Evolutionary conservation across 345 rosid species (phyloP), one percentile per base, ranked within the genome.

Genomic region (Populus davidiana): DNA sequence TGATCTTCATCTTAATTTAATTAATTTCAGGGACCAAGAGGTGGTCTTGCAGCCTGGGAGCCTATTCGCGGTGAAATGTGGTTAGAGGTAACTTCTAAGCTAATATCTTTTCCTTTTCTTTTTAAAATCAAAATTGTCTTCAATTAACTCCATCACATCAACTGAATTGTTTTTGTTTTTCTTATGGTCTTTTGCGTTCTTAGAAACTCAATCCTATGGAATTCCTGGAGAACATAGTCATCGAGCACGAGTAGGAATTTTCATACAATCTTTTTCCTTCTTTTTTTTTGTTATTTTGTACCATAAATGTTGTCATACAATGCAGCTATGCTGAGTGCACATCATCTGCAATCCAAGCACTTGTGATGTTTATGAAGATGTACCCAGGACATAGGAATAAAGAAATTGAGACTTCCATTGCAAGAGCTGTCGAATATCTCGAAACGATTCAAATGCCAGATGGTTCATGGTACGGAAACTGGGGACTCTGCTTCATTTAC

Each of bases 1-100:
- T 17, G 20, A 50, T 50, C 7, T 50, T 50, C 56, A 17, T 50
- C 5, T 8, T 27, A 27, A 27, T 47, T 12, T 14, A 44, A 44
- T 44, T 50, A 50, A 50, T 16, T 50, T 50, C 85, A 91, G 94
- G 82, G 87, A 71, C 71, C 83, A 78, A 85, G 80, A 38, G 96
- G 94, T 17, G 96, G 96, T 44, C 38, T 85, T 21, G 5, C 93
- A 21, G 87, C 82, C 1, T 90, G 96, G 96, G 92, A 90, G 77
- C 94, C 95, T 12, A 86, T 74, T 70, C 77, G 87, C 49, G 92
- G 89, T 44, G 59, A 71, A 47, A 62, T 75, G 5, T 88, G 91
- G 93, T 67, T 90, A 64, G 91, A 91, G 81, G 93, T 88, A 77
- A 78, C 5, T 63, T 9, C 50, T 1, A 21, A 0, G 38, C 2